Conservation (phyloP, 1,284 basidiomycete species). For the Cutaneotrichosporon dermatis region DNA sequence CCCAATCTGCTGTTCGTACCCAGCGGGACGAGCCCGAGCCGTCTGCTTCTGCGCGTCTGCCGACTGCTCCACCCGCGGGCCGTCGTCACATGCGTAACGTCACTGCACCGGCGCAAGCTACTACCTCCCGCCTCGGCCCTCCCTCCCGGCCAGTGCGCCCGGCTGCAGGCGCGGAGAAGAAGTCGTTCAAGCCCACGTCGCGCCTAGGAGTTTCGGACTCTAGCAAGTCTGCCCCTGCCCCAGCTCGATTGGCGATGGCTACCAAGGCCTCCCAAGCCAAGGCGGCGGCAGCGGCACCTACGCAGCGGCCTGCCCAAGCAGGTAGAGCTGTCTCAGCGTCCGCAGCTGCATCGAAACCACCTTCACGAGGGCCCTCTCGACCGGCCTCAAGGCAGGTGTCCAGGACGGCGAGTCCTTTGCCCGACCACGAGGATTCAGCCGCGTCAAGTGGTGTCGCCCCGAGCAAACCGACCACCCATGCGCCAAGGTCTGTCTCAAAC, state of each 20-base stretch:
- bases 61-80: not conserved
- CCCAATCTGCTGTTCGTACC: no score
- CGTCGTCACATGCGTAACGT: not conserved
- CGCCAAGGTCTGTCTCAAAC: not conserved
- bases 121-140: not conserved
- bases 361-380: not conserved
- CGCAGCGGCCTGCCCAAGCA: no score
- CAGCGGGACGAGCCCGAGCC: no score
- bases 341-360: not conserved
- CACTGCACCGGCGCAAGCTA: not conserved
- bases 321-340: not conserved
- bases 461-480: not conserved
- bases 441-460: not conserved
- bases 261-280: slow-evolving; percentile 2
- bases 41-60: not conserved
- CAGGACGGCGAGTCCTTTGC: not conserved
- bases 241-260: slow-evolving; percentile 12
- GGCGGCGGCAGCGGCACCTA: not conserved
- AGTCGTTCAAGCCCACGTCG: slow-evolving; percentile 15
- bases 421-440: not conserved
- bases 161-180: slow-evolving; percentile 6
- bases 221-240: slow-evolving; percentile 15
- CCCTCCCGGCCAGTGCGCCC: not conserved
- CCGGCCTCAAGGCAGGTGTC: not conserved
- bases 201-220: not conserved